Conservation (phyloP, 371 early-diverging fungal genomes). For the Mortierella sp. region DNA sequence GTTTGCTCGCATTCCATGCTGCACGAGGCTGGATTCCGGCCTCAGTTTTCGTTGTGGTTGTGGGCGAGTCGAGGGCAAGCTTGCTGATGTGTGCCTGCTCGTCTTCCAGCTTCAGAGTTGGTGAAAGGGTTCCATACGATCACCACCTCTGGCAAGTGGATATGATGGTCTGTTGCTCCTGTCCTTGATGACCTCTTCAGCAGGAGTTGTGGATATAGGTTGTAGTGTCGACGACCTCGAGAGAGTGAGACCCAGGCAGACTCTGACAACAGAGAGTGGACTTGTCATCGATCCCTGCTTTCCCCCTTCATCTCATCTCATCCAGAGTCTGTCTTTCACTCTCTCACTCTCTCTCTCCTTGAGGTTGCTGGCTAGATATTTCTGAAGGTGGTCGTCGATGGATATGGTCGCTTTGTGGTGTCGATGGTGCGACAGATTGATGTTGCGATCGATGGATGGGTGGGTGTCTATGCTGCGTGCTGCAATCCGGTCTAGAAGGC, state of each 20-base stretch:
- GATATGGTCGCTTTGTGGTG: neutral
- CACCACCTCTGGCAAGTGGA: neutral
- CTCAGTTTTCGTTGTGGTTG: neutral
- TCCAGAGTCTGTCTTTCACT: too few relatives aligned
- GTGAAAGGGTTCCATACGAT: too few relatives aligned
- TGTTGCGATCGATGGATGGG: constrained; percentile 18
- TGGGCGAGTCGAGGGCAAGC: neutral
- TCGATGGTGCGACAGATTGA: constrained; percentile 3
- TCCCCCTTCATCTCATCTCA: neutral
- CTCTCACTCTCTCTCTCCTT: neutral
- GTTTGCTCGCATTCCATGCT: neutral
- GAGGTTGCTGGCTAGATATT: neutral
- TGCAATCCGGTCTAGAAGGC: neutral
- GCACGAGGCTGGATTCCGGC: neutral
- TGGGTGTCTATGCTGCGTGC: neutral
- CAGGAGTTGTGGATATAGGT: neutral
- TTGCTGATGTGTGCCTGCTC: neutral
- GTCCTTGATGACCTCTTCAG: neutral
- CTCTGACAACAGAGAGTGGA: neutral
- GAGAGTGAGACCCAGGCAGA: neutral
- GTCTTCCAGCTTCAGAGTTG: neutral
- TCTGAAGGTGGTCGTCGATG: neutral
- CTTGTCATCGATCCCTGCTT: neutral
- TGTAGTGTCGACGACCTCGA: neutral
- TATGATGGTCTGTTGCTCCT: neutral